phyloP scores from a whole-genome alignment of 2,329 filamentous ascomycete genomes.

The Claviceps monticola region DNA sequence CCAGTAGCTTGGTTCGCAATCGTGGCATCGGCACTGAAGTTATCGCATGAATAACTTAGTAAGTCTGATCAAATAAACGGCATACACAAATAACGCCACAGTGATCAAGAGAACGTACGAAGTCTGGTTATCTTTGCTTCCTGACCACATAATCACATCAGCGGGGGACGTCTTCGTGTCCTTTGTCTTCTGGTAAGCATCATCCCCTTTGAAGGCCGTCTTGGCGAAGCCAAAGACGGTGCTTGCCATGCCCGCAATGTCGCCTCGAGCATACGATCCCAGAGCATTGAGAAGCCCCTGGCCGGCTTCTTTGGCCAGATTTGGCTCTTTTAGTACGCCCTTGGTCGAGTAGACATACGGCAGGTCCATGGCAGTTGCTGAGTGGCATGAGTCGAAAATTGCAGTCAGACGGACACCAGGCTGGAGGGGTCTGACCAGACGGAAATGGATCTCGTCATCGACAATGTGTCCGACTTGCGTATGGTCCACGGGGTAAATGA shows the following conservation, averaged over 20 bases:
- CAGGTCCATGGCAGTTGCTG: constrained; percentile 61
- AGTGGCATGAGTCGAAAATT: constrained; percentile 74
- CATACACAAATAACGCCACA: background rate
- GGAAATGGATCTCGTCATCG: constrained; percentile 65
- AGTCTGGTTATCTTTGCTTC: constrained; percentile 90
- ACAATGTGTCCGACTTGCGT: constrained; percentile 56
- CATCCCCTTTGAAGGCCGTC: constrained; percentile 67
- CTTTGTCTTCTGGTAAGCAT: constrained; percentile 65
- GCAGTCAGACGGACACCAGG: constrained; percentile 74
- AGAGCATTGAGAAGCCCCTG: constrained; percentile 59
- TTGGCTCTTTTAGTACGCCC: constrained; percentile 68
- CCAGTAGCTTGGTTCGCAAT: constrained; percentile 84
- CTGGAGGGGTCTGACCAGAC: constrained; percentile 62
- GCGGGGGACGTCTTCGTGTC: constrained; percentile 87
- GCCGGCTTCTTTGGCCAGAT: constrained; percentile 66
- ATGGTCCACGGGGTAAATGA: constrained; percentile 68
- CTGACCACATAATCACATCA: constrained; percentile 96
- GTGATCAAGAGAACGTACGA: constrained; percentile 31
- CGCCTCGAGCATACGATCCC: constrained; percentile 67
- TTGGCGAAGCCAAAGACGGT: constrained; percentile 78
- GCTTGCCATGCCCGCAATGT: constrained; percentile 67
- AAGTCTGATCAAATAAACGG: background rate
- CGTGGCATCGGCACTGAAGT: constrained; percentile 66
- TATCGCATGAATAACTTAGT: constrained; percentile 2
- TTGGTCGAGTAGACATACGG: constrained; percentile 73